Conservation (phyloP, 257 asterid species). For the Fraxinus pennsylvanica region DNA sequence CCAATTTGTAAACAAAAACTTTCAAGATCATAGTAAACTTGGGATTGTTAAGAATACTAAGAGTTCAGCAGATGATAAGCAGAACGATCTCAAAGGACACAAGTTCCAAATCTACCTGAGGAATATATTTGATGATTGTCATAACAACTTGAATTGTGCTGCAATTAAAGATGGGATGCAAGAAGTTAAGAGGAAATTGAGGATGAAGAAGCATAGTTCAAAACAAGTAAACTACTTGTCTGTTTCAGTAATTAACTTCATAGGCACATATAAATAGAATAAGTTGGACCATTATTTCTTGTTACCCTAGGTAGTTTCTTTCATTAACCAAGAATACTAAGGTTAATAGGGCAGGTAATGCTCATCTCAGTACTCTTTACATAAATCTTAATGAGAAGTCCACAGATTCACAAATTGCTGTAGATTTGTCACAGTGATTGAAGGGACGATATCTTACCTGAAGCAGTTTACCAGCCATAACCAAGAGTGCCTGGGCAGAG, state of each 20-base stretch:
- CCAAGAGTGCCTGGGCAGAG: constrained; percentile 81
- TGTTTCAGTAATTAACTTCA: neutral
- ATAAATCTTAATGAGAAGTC: neutral
- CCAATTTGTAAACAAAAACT: neutral
- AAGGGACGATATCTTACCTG: constrained; percentile 57
- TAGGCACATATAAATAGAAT: neutral
- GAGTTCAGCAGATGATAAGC: neutral
- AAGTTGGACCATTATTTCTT: too few species aligned
- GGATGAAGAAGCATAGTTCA: neutral
- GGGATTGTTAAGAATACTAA: neutral
- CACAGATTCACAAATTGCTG: neutral
- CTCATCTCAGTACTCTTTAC: neutral
- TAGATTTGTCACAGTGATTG: neutral
- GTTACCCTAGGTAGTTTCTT: neutral
- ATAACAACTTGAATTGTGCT: constrained; percentile 81
- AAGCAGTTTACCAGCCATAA: constrained; percentile 85
- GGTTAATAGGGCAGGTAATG: neutral
- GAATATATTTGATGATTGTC: constrained; percentile 89
- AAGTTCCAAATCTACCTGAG: constrained; percentile 62
- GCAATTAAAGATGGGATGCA: constrained; percentile 32
- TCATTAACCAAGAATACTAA: neutral
- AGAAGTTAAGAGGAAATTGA: neutral
- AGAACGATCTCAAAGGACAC: neutral
- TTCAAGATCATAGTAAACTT: neutral
- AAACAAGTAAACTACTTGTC: neutral